Evolutionary conservation across 805 yeast genomes (phyloP).

Genomic region (Torulaspora gathmanii): DNA sequence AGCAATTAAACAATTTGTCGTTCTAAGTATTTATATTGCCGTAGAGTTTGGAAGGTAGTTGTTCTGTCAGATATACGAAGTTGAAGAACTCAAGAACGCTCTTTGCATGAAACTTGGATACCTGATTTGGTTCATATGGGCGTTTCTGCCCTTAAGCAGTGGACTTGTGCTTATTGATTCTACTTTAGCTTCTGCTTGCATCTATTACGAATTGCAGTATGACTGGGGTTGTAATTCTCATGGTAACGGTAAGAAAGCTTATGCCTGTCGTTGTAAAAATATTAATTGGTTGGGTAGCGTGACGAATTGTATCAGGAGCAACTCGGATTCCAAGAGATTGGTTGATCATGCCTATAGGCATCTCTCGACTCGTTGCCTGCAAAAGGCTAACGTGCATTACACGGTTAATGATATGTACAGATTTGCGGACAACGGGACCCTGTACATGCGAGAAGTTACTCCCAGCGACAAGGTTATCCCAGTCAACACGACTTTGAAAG

Average conservation of each 20-base stretch:
- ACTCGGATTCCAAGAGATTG: constrained; percentile 30
- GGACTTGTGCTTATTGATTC: constrained; percentile 33
- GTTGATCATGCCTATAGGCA: constrained; percentile 41
- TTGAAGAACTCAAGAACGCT: neutral
- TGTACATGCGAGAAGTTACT: constrained; percentile 33
- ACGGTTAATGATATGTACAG: constrained; percentile 34
- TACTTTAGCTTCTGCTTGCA: constrained; percentile 40
- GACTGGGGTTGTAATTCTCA: constrained; percentile 44
- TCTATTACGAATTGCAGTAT: constrained; percentile 37
- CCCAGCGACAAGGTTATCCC: constrained; percentile 20
- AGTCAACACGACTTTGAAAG: constrained; percentile 35
- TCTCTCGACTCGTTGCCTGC: constrained; percentile 36
- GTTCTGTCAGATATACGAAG: neutral
- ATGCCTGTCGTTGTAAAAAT: constrained; percentile 41
- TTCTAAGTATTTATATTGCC: neutral
- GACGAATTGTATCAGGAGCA: constrained; percentile 39
- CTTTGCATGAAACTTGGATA: neutral
- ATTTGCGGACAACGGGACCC: constrained; percentile 37
- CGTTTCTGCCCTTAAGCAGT: neutral
- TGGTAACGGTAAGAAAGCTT: constrained; percentile 34
- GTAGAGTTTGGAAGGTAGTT: neutral
- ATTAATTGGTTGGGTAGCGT: constrained; percentile 44
- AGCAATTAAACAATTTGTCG: neutral
- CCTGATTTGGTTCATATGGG: neutral
- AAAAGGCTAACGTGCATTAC: constrained; percentile 35